Percentiles rank a stretch among this genome's conserved stretches.
These are phyloP conservation scores for Pseudisothecium myosuroides DNA, from an alignment of 225 moss, liverwort and hornwort genomes.

Conservation along the genomic window DNA sequence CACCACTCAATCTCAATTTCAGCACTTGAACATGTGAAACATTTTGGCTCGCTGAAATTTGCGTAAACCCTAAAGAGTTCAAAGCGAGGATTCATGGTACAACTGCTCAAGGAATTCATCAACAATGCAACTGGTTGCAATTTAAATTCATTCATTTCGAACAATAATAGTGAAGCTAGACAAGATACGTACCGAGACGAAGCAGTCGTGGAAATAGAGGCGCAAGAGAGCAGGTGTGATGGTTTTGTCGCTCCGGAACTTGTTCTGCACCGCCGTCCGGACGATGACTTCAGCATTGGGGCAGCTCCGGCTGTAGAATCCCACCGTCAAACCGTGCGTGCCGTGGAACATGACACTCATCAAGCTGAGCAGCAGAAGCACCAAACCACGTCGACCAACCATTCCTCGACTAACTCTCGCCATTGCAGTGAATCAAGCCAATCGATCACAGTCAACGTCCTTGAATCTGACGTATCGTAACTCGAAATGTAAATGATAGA, in stretches of 20 bases:
- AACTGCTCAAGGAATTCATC: too few species aligned
- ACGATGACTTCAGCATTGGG: constrained; percentile 4
- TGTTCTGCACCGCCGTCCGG: neutral
- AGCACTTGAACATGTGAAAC: neutral
- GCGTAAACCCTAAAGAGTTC: neutral
- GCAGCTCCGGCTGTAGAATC: constrained; percentile 11
- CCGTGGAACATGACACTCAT: neutral
- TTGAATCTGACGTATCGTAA: neutral
- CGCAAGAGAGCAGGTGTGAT: constrained; percentile 13
- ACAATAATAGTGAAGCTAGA: neutral
- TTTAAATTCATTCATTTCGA: neutral
- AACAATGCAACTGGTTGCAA: neutral
- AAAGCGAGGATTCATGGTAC: neutral
- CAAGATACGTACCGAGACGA: neutral
- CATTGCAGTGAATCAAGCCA: neutral
- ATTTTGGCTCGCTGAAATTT: neutral
- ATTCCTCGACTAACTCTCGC: neutral
- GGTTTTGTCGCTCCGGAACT: neutral
- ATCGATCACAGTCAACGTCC: neutral
- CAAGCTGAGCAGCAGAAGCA: neutral
- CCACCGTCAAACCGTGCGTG: neutral
- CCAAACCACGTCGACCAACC: neutral
- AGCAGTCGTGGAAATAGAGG: constrained; percentile 26
- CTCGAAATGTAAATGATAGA: neutral
- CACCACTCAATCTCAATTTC: neutral